A percentile compares a stretch with the other conserved stretches of the same genome.
Evolutionary conservation across 106 monocot species (phyloP).

Genomic region (Apostasia shenzhenica): DNA sequence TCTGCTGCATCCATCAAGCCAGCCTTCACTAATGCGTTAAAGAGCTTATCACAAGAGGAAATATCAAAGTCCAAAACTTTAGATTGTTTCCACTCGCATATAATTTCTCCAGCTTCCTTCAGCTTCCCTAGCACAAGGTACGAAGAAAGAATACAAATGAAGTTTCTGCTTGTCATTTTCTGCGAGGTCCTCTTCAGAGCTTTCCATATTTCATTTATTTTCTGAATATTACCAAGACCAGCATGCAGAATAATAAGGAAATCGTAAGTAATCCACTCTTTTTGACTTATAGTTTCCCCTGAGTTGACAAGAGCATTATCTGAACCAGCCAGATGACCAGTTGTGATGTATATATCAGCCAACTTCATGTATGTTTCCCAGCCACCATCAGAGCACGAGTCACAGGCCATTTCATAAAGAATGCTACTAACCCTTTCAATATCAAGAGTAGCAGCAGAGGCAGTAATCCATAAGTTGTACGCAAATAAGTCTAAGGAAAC

Average conservation of each 20-base stretch:
- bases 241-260: conserved; percentile 75
- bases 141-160: conserved; percentile 62
- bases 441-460: conserved; percentile 55
- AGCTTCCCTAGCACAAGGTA: conserved; percentile 45
- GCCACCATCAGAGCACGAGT: conserved; percentile 31
- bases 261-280: conserved; percentile 85
- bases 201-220: conserved; percentile 79
- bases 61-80: conserved; percentile 47
- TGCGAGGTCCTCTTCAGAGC: conserved; percentile 53
- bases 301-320: conserved; percentile 40
- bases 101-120: conserved; percentile 70
- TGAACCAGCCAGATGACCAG: conserved; percentile 30
- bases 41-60: conserved; percentile 42
- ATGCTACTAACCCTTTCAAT: conserved; percentile 50
- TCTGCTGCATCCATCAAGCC: conserved; percentile 36
- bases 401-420: conserved; percentile 63
- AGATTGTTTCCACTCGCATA: conserved; percentile 76
- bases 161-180: conserved; percentile 76
- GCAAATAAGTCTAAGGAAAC: conserved; percentile 76
- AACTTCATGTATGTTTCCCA: conserved; percentile 58
- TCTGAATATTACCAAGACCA: conserved; percentile 58
- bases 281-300: conserved; percentile 40
- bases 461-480: conserved; percentile 89
- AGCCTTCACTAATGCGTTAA: conserved; percentile 47
- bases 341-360: conserved; percentile 51